Evolutionary conservation across 176 grass and related monocot genomes (phyloP), one percentile per base, ranked within the genome.

Genomic region (Juncus effusus): DNA sequence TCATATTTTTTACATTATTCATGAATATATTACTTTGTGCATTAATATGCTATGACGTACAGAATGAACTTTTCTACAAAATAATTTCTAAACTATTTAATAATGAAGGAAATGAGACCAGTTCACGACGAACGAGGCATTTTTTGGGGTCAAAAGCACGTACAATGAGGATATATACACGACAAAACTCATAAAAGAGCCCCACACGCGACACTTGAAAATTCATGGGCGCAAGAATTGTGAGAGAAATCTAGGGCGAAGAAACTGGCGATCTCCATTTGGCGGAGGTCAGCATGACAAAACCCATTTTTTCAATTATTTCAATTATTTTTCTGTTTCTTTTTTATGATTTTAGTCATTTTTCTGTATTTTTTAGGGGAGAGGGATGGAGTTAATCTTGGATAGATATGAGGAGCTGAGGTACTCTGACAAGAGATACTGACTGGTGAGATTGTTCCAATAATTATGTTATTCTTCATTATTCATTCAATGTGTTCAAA

Each of bases 81-180:
- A 38, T 10, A 61, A 11, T 37, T 61, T 61, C 28, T 13, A 38
- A 16, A 38, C n/a, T 41, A 61, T 62, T 35, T 54, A 63, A 69
- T 73, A 56, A 10, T 75, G 36, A 40, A 99, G 95, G 87, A 99
- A 78, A 37, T 99, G 95, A 88, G 89, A 99, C 74, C 95, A 94
- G 73, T 99, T 94, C 2, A 85, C 89, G 77, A 99, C 83, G 65
- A 99, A 99, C 80, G 81, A 82, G 67, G 64, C 76, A 40, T 76
- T 99, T 60, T 99, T 99, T 76, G 95, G 95, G 6, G 95, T 99
- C 40, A 99, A 82, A 73, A 93, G 95, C 86, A 99, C 95, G 68
- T 99, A 93, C 63, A 87, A 93, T 64, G 95, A 99, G 85, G 95
- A 99, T 72, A 71, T 99, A 60, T 99, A 99, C 73, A 99, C 95